phyloP scores from a whole-genome alignment of 2,329 filamentous ascomycete genomes.

The Coleophoma crateriformis region DNA sequence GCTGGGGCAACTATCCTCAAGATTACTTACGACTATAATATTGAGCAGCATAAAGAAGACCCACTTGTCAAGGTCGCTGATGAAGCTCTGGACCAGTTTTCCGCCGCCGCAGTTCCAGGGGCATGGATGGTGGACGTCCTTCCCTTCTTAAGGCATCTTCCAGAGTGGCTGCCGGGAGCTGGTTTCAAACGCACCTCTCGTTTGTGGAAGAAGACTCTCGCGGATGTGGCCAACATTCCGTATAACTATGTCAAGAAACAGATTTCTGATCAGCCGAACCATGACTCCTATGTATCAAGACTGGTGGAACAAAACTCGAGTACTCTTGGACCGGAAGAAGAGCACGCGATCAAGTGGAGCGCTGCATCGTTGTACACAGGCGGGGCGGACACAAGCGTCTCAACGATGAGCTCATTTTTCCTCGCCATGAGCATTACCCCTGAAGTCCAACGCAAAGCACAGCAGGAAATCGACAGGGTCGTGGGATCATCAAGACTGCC shows the following conservation, averaged over 20 bases:
- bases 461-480: slow-evolving; percentile 39
- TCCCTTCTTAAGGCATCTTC: slow-evolving; percentile 18
- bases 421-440: slow-evolving; percentile 37
- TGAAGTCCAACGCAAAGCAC: slow-evolving; percentile 38
- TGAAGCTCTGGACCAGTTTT: slow-evolving; percentile 33
- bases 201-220: no score
- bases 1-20: slow-evolving; percentile 36
- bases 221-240: no score
- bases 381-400: slow-evolving; percentile 5
- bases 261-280: not conserved
- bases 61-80: slow-evolving; percentile 36
- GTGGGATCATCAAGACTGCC: no score
- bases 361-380: not conserved
- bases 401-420: slow-evolving; percentile 31
- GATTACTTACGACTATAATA: slow-evolving; percentile 39
- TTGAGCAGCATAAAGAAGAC: slow-evolving; percentile 31
- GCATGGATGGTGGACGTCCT: slow-evolving; percentile 40
- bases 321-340: no score
- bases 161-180: not conserved
- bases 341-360: no score
- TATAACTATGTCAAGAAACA: no score
- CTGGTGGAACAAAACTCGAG: not conserved
- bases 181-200: not conserved
- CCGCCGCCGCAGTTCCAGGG: slow-evolving; percentile 33
- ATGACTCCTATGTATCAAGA: not conserved